These are phyloP conservation scores for Emmonsiellopsis sp. DNA, from an alignment of 2,329 filamentous ascomycete species.

Conservation along the genomic window DNA sequence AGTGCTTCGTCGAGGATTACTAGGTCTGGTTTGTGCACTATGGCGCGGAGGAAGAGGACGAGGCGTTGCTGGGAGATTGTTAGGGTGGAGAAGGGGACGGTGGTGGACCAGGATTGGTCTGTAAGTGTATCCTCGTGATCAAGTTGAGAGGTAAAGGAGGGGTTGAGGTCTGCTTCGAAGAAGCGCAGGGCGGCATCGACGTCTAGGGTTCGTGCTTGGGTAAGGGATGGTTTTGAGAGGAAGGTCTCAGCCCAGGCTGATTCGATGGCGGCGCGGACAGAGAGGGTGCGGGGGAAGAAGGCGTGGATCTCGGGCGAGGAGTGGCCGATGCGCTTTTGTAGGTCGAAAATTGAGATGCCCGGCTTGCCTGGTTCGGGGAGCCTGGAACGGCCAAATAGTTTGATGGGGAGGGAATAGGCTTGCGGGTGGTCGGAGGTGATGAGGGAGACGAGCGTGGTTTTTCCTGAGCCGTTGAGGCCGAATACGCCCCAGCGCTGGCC, in stretches of 20 bases:
- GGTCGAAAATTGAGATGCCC: conserved; percentile 83
- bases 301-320: conserved; percentile 90
- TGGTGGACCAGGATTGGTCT: conserved; percentile 56
- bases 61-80: conserved; percentile 56
- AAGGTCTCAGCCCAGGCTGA: conserved; percentile 90
- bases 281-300: conserved; percentile 74
- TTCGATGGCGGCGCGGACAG: conserved; percentile 64
- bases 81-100: conserved; percentile 61
- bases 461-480: conserved; percentile 86
- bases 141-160: conserved; percentile 25
- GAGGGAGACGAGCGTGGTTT: conserved; percentile 86
- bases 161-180: conserved; percentile 73
- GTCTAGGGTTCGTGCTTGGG: conserved; percentile 44
- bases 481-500: conserved; percentile 90
- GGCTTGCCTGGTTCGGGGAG: conserved; percentile 61
- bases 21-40: conserved; percentile 71
- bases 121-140: background rate
- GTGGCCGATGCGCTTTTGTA: conserved; percentile 83
- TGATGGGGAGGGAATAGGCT: conserved; percentile 79
- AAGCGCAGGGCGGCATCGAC: conserved; percentile 63
- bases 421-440: conserved; percentile 95
- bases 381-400: conserved; percentile 72
- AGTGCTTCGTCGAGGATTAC: conserved; percentile 83
- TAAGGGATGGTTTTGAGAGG: conserved; percentile 57
- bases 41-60: conserved; percentile 69